Conservation (phyloP, 2,329 filamentous ascomycete species). For the Diplocarpon mali region DNA sequence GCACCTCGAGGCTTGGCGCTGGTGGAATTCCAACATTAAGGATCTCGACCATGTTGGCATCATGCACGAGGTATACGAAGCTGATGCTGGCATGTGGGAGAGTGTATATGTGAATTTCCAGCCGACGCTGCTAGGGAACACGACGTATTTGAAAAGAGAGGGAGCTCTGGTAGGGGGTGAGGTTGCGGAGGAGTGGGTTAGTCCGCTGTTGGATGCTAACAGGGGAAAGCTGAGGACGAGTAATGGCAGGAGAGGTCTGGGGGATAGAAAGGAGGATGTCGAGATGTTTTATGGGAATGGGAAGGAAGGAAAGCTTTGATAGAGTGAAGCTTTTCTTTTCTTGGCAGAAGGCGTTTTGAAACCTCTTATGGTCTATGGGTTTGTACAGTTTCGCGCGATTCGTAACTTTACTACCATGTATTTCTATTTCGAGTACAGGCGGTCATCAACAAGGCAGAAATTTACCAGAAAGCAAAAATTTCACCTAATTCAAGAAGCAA, state of each 20-base stretch:
- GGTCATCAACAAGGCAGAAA: too few relatives aligned
- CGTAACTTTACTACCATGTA: too few relatives aligned
- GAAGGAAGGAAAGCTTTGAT: slow-evolving; percentile 5
- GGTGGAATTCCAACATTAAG: slow-evolving; percentile 38
- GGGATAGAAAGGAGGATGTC: slow-evolving; percentile 6
- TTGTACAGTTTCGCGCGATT: too few relatives aligned
- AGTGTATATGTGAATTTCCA: slow-evolving; percentile 17
- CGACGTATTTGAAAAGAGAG: slow-evolving; percentile 15
- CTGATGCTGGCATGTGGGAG: slow-evolving; percentile 11
- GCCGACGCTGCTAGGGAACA: slow-evolving; percentile 10
- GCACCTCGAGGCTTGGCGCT: slow-evolving; percentile 74
- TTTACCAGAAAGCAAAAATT: too few relatives aligned
- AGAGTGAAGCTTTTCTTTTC: not conserved
- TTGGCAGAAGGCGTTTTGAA: too few relatives aligned
- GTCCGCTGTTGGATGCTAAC: slow-evolving; percentile 12
- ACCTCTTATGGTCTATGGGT: too few relatives aligned
- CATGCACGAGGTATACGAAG: slow-evolving; percentile 19
- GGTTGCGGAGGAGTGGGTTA: slow-evolving; percentile 13
- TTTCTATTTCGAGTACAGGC: too few relatives aligned
- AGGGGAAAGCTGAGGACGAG: slow-evolving; percentile 11
- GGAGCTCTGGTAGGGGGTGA: slow-evolving; percentile 13
- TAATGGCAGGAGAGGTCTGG: slow-evolving; percentile 10
- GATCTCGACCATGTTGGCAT: slow-evolving; percentile 14
- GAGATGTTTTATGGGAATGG: slow-evolving; percentile 1
- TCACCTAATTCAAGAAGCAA: too few relatives aligned